These are phyloP conservation scores for Plasmodium cynomolgi DNA, from an alignment of 169 alveolate species.

Conservation along the genomic window DNA sequence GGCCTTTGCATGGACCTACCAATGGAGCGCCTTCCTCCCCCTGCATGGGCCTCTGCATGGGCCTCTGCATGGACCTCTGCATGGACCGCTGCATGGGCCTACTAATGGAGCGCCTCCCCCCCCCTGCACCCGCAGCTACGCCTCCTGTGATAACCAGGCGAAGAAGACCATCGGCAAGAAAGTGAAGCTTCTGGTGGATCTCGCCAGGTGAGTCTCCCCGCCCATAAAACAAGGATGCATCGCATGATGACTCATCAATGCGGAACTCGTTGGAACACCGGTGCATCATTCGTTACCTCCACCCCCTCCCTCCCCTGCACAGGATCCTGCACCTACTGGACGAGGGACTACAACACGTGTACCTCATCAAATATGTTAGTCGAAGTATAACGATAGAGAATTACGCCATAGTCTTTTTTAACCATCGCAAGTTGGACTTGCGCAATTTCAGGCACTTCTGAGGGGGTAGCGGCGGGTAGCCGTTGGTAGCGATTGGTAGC, in stretches of 20 bases:
- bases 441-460: background rate
- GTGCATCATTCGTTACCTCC: background rate
- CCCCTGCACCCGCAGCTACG: background rate
- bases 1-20: background rate
- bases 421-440: slow-evolving; percentile 2
- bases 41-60: background rate
- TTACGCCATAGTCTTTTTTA: slow-evolving; percentile 26
- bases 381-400: slow-evolving; percentile 25
- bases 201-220: background rate
- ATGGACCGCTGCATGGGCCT: background rate
- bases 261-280: background rate
- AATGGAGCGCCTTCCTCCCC: background rate
- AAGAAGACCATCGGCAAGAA: slow-evolving; percentile 39
- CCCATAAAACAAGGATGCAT: background rate
- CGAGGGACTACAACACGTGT: slow-evolving; percentile 1
- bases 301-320: background rate
- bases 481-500: too few relatives aligned
- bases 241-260: too few relatives aligned
- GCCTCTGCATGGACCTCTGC: background rate
- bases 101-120: background rate
- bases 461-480: background rate
- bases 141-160: slow-evolving; percentile 7
- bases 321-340: slow-evolving; percentile 30
- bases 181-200: slow-evolving; percentile 27
- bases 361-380: slow-evolving; percentile 25